Evolutionary conservation across 805 yeast genomes (phyloP).

Genomic region (Candida montana): DNA sequence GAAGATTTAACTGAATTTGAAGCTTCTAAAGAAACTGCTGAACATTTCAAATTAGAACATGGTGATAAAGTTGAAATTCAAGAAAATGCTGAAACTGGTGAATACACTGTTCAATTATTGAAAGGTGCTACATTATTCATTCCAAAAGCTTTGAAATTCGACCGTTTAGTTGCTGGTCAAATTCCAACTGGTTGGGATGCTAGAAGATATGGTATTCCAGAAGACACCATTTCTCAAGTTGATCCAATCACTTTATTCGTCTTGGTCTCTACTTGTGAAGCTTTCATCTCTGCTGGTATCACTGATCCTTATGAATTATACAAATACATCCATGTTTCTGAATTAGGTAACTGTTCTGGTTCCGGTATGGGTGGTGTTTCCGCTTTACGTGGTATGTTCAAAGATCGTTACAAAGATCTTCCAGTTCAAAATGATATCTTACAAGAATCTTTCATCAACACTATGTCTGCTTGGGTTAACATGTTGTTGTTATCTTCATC

Average conservation of each 20-base stretch:
- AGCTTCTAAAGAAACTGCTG: conserved; percentile 91
- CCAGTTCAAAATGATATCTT: conserved; percentile 96
- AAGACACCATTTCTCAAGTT: conserved; percentile 88
- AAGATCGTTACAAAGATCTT: conserved; percentile 84
- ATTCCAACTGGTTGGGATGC: conserved; percentile 99
- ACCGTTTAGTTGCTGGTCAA: conserved; percentile 72
- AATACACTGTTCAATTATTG: conserved; percentile 81
- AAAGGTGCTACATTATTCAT: conserved; percentile 89
- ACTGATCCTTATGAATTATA: conserved; percentile 98
- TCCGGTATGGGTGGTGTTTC: conserved; percentile 99
- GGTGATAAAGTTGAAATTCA: conserved; percentile 91
- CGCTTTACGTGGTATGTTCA: conserved; percentile 97
- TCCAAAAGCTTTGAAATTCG: conserved; percentile 72
- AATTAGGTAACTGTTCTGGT: conserved; percentile 99
- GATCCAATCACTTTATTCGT: conserved; percentile 94
- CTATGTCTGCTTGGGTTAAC: conserved; percentile 99
- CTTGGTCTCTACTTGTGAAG: conserved; percentile 92
- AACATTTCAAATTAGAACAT: conserved; percentile 88
- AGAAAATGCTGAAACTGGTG: conserved; percentile 84
- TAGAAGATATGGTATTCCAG: conserved; percentile 87
- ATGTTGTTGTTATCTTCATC: conserved; percentile 95
- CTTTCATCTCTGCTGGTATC: conserved; percentile 88
- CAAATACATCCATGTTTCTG: conserved; percentile 96
- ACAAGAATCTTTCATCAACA: conserved; percentile 97
- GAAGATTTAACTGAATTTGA: conserved; percentile 96